Percentiles rank a stretch among this genome's conserved stretches.
Evolutionary conservation across 2,329 filamentous ascomycete genomes (phyloP).

Genomic region (Cadophora malorum): DNA sequence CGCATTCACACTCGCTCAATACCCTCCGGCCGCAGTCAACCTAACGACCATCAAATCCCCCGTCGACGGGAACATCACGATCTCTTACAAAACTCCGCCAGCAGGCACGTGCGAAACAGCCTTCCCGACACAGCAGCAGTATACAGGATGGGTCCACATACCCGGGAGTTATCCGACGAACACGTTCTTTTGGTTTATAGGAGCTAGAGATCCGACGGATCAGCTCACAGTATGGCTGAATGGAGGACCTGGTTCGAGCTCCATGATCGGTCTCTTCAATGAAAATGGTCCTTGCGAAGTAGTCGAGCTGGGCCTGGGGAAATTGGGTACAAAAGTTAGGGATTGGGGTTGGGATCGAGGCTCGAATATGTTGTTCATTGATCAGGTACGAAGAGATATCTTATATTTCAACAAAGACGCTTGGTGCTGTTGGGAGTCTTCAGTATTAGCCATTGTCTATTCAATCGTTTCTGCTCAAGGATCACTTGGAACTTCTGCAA

Average conservation of each 20-base stretch:
- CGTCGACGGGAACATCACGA: constrained; percentile 66
- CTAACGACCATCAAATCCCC: constrained; percentile 66
- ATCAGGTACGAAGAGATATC: constrained; percentile 51
- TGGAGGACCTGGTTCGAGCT: constrained; percentile 70
- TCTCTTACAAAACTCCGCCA: constrained; percentile 70
- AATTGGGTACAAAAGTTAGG: constrained; percentile 61
- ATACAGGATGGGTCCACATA: constrained; percentile 71
- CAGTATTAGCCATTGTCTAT: background rate
- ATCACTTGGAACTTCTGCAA: background rate
- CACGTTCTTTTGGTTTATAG: constrained; percentile 57
- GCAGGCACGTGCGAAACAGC: constrained; percentile 68
- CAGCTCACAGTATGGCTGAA: constrained; percentile 70
- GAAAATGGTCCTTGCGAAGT: constrained; percentile 63
- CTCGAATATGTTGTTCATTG: constrained; percentile 60
- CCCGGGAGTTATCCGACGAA: constrained; percentile 60
- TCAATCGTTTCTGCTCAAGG: too few species aligned
- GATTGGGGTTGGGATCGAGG: constrained; percentile 71
- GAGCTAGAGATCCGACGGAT: constrained; percentile 53
- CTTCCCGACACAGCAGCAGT: constrained; percentile 70
- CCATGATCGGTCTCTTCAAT: constrained; percentile 68
- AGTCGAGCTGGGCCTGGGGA: constrained; percentile 53
- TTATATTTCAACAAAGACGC: constrained; percentile 17
- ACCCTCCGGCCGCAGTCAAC: constrained; percentile 48
- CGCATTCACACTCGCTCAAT: constrained; percentile 43
- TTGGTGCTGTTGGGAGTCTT: background rate